Evolutionary conservation across 1,139 yeast genomes (phyloP), one percentile per base, ranked within the genome.

Genomic region (Taiozyma sp.): DNA sequence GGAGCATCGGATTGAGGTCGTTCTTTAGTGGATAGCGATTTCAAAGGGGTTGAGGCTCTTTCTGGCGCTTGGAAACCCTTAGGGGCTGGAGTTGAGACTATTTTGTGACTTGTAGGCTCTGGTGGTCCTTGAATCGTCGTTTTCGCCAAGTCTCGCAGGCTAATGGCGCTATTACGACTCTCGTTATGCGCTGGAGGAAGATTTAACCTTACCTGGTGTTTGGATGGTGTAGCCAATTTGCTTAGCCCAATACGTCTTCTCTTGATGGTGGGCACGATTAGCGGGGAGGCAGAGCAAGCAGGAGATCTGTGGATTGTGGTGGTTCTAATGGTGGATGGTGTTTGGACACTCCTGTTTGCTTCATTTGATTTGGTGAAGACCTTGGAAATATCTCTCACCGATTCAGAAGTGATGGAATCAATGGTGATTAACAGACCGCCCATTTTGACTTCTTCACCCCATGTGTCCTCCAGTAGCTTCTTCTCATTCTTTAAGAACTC

Each of bases 401-500:
- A 43, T 9, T 42, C 48, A 1, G 52, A 47, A 1, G 50, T 19
- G 27, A 59, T 34, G 32, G 46, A 50, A 19, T 59, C 65, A 2
- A 67, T 53, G 12, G 44, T 51, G 8, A 67, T 56, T 19, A 64
- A 43, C 0, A 61, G 54, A 2, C 58, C 47, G 4, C 65, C 68
- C 8, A 63, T 55, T 22, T 51, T 54, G 36, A 65, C 48, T 34
- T 58, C 60, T 5, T 59, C 55, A 2, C 63, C 67, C 55, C 57
- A 56, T 2, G 38, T 39, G 1, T 38, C 14, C 34, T 55, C 53
- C 8, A 54, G 48, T 10, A 57, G 49, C 48, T 52, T 52, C 43
- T 46, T 53, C 38, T 54, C 56, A 48, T 56, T 64, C 36, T 44
- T 48, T 14, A 60, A 45, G 59, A 74, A 75, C 51, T 70, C 73